A percentile compares a stretch with the other conserved stretches of the same genome.
phyloP scores from a whole-genome alignment of 1,139 yeast genomes.

The Yamadazyma atlantica region DNA sequence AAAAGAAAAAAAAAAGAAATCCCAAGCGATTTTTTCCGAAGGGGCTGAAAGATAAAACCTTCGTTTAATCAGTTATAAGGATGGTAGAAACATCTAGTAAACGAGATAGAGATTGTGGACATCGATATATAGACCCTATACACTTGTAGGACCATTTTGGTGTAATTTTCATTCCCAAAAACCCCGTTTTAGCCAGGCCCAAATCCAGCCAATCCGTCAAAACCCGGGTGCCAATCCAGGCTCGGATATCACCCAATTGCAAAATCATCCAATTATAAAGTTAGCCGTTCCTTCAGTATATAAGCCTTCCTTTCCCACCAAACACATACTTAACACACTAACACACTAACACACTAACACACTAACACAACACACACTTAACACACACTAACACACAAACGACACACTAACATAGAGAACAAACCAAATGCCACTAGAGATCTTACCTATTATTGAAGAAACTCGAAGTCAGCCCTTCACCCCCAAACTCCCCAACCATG shows the following conservation, averaged over 20 bases:
- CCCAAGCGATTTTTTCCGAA: slow-evolving; percentile 1
- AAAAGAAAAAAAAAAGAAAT: background rate
- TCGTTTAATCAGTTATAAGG: too few relatives aligned
- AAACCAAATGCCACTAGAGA: slow-evolving; percentile 21
- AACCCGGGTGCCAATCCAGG: slow-evolving; percentile 1
- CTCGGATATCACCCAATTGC: slow-evolving; percentile 2
- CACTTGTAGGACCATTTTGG: too few relatives aligned
- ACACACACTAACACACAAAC: too few relatives aligned
- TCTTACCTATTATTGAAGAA: slow-evolving; percentile 17
- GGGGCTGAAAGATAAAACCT: background rate
- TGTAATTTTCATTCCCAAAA: background rate
- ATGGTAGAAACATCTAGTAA: too few relatives aligned
- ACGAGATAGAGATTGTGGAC: too few relatives aligned
- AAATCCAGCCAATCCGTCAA: slow-evolving; percentile 1
- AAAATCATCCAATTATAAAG: slow-evolving; percentile 4
- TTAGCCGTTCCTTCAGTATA: too few relatives aligned
- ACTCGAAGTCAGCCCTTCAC: slow-evolving; percentile 6
- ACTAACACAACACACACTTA: too few relatives aligned
- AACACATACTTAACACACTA: background rate
- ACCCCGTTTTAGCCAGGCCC: too few relatives aligned
- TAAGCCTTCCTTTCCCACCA: background rate
- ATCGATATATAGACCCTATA: background rate
- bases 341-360: too few relatives aligned
- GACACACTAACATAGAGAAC: too few relatives aligned
- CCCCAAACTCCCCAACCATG: slow-evolving; percentile 7